Conservation (phyloP, 176 grass and related monocot genomes). For the Poa annua region DNA sequence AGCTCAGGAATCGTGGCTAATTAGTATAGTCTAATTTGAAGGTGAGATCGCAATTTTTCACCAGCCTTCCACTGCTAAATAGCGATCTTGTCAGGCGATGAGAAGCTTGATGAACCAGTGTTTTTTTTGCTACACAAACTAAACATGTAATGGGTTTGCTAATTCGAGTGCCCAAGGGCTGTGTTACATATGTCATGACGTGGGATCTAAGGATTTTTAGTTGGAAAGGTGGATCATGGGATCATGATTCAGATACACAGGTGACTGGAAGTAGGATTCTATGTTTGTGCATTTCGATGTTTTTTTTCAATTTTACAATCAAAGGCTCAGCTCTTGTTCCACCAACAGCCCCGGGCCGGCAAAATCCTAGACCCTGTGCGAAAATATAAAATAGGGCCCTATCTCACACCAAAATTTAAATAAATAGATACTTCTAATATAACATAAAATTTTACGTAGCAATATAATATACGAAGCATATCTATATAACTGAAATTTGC, state of each 20-base stretch:
- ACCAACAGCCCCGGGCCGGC: no score
- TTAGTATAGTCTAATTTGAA: background rate
- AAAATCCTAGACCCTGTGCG: no score
- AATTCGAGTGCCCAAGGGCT: background rate
- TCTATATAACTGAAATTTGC: no score
- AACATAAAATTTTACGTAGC: no score
- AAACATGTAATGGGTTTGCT: background rate
- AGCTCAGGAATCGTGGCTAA: background rate
- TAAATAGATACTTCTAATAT: no score
- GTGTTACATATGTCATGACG: background rate
- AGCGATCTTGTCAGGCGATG: background rate
- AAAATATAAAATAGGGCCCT: no score
- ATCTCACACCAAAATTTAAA: no score
- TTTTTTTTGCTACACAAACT: background rate
- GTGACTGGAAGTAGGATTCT: background rate
- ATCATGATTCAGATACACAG: background rate
- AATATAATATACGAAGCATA: no score
- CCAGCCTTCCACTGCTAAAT: background rate
- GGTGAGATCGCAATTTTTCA: background rate
- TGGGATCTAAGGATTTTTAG: constrained; percentile 17
- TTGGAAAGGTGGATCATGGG: background rate
- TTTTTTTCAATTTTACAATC: background rate
- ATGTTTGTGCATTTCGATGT: background rate
- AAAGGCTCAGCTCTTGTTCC: background rate
- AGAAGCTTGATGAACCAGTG: background rate